Conservation (phyloP, 805 yeast species). For the Candida odintsovae region DNA sequence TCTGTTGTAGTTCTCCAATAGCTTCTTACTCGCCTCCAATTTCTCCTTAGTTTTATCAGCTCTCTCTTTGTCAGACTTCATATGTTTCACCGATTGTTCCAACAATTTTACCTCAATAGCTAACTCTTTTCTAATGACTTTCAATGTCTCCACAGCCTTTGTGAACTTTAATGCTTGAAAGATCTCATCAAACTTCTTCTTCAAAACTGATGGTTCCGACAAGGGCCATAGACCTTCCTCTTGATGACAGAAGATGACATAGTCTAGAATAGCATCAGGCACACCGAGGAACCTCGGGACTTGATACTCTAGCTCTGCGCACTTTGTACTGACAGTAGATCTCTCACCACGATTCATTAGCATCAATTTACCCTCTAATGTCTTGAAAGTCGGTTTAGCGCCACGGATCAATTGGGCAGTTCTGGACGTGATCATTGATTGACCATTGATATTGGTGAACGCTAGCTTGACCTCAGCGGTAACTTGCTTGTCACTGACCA, state of each 20-base stretch:
- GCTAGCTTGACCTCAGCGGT: conserved; percentile 89
- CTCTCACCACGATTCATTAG: conserved; percentile 62
- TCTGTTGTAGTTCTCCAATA: conserved; percentile 38
- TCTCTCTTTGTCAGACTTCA: conserved; percentile 66
- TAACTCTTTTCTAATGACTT: conserved; percentile 71
- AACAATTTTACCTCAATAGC: conserved; percentile 67
- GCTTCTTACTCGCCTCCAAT: conserved; percentile 35
- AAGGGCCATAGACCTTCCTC: conserved; percentile 97
- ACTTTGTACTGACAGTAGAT: conserved; percentile 70
- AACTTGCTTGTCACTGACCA: conserved; percentile 69
- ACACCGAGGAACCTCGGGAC: conserved; percentile 86
- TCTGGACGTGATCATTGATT: conserved; percentile 80
- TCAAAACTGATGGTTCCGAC: conserved; percentile 81
- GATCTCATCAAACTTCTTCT: conserved; percentile 92
- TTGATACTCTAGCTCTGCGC: conserved; percentile 75
- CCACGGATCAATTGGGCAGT: conserved; percentile 46
- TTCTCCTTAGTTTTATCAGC: conserved; percentile 53
- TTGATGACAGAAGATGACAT: conserved; percentile 95
- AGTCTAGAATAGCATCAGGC: conserved; percentile 78
- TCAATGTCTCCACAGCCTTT: conserved; percentile 78
- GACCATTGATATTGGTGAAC: conserved; percentile 65
- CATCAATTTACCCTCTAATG: conserved; percentile 83
- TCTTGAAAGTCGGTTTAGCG: conserved; percentile 74
- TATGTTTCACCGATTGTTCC: conserved; percentile 73
- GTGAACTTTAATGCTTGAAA: conserved; percentile 93